phyloP scores from a whole-genome alignment of 1,284 basidiomycete species.

The Porphyrellus sp. region DNA sequence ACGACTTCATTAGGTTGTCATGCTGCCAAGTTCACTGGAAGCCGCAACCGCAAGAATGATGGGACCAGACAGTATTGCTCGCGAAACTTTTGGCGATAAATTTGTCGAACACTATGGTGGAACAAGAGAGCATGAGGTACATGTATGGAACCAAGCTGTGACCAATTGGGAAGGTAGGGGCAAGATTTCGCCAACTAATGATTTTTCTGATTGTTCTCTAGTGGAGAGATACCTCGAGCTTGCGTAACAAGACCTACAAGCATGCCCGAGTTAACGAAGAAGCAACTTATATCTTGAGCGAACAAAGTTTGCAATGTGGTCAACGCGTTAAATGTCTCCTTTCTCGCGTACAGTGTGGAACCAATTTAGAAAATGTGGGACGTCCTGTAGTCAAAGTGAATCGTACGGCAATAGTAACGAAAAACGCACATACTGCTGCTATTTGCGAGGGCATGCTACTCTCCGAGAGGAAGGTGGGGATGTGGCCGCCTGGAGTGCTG shows the following conservation, averaged over 20 bases:
- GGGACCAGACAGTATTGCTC: slow-evolving; percentile 72
- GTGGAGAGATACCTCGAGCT: slow-evolving; percentile 86
- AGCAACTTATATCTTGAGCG: background rate
- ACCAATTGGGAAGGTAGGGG: slow-evolving; percentile 89
- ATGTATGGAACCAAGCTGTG: slow-evolving; percentile 83
- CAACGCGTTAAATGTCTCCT: slow-evolving; percentile 32
- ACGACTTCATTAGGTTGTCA: slow-evolving; percentile 48
- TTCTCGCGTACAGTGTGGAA: slow-evolving; percentile 33
- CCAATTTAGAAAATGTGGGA: slow-evolving; percentile 60
- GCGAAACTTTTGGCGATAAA: slow-evolving; percentile 82
- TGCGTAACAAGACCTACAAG: slow-evolving; percentile 42
- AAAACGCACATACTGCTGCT: slow-evolving; percentile 45
- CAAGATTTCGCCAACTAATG: background rate
- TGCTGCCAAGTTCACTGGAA: slow-evolving; percentile 77
- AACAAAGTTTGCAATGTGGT: background rate
- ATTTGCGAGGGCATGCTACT: slow-evolving; percentile 58
- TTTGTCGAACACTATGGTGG: slow-evolving; percentile 94
- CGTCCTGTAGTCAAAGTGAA: slow-evolving; percentile 47
- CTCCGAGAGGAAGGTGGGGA: slow-evolving; percentile 63
- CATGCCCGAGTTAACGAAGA: too few species aligned
- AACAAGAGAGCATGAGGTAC: slow-evolving; percentile 87
- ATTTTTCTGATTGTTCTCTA: slow-evolving; percentile 33
- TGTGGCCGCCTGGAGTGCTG: slow-evolving; percentile 66
- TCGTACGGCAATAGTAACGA: background rate
- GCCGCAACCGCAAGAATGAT: slow-evolving; percentile 80